Percentiles rank a stretch among this genome's conserved stretches.
These are phyloP conservation scores for Ceratobasidium sp. DNA, from an alignment of 1,284 basidiomycete genomes.

Conservation along the genomic window DNA sequence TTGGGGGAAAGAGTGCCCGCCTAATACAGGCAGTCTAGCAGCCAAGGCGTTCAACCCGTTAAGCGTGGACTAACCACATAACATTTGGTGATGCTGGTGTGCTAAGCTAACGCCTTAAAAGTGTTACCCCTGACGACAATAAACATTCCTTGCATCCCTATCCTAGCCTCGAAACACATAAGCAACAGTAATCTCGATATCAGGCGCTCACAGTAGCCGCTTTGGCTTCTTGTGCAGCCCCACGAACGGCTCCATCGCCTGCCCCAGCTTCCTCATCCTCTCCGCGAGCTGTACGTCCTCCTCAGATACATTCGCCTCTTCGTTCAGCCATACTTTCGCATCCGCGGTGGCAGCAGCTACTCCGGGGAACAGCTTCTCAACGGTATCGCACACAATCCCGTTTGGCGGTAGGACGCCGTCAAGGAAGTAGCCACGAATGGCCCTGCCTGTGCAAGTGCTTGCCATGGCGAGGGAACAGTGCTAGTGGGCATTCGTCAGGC, in stretches of 20 bases:
- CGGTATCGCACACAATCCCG: constrained; percentile 49
- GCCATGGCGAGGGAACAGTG: constrained; percentile 51
- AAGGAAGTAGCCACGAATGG: constrained; percentile 50
- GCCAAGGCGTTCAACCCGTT: no score
- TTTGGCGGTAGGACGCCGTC: constrained; percentile 49
- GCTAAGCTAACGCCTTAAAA: no score
- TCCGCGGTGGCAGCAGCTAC: constrained; percentile 4
- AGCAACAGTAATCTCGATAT: no score
- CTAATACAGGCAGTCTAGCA: no score
- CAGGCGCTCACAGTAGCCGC: neutral
- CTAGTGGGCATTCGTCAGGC: constrained; percentile 31
- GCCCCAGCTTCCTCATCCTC: constrained; percentile 48
- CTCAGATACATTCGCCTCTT: constrained; percentile 22
- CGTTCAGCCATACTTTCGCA: constrained; percentile 32
- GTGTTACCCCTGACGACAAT: no score
- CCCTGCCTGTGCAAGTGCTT: constrained; percentile 50
- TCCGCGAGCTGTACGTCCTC: constrained; percentile 48
- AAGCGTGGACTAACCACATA: no score
- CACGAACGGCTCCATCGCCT: constrained; percentile 48
- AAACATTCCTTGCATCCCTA: no score
- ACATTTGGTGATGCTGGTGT: no score
- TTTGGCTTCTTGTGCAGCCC: constrained; percentile 35
- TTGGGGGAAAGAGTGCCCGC: no score
- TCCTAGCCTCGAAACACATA: no score
- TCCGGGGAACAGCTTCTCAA: constrained; percentile 49